These are phyloP conservation scores for Lenzites betulinus DNA, from an alignment of 768 basidiomycete genomes.

Conservation along the genomic window DNA sequence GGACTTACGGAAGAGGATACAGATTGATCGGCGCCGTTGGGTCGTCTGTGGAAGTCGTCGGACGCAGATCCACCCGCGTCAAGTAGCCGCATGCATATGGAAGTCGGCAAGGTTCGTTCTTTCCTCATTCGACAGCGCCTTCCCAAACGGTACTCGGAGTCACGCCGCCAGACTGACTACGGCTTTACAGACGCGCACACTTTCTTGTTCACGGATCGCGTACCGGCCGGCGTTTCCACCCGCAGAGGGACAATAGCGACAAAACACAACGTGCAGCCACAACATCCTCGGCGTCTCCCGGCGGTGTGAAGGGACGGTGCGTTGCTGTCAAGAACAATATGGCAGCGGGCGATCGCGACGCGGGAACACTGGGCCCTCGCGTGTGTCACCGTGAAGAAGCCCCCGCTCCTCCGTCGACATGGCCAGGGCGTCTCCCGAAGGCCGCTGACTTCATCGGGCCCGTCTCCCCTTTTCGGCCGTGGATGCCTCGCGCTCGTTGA, in stretches of 20 bases:
- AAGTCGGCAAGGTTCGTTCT: neutral
- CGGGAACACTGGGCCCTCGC: neutral
- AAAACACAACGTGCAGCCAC: neutral
- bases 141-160: neutral
- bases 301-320: neutral
- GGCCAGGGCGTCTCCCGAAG: neutral
- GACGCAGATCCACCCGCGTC: slow-evolving; percentile 3
- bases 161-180: no score
- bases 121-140: neutral
- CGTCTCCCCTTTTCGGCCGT: neutral
- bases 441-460: slow-evolving; percentile 2
- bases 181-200: neutral
- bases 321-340: neutral
- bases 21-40: neutral
- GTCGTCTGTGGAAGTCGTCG: neutral
- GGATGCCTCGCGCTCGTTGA: neutral
- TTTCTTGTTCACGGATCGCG: no score
- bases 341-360: neutral
- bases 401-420: neutral
- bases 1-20: no score
- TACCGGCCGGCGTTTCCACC: neutral
- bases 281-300: neutral
- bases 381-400: slow-evolving; percentile 3
- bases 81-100: slow-evolving; percentile 7
- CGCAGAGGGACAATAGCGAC: neutral